phyloP scores from a whole-genome alignment of 257 asterid genomes.

The Verbena officinalis region DNA sequence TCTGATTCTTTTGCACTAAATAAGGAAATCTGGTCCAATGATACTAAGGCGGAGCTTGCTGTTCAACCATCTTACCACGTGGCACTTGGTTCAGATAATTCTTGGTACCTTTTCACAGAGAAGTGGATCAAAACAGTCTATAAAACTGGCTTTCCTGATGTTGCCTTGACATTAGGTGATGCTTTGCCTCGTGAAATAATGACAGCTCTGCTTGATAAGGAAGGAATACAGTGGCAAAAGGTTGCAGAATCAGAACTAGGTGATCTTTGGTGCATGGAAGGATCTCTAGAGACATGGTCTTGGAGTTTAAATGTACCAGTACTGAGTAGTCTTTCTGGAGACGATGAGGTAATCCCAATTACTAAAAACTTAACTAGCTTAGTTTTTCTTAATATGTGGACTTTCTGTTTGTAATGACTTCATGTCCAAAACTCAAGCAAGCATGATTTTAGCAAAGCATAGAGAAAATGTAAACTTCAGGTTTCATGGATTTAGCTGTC shows the following conservation, averaged over 20 bases:
- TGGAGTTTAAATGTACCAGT: conserved; percentile 99
- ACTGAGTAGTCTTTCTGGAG: conserved; percentile 86
- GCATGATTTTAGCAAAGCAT: conserved; percentile 8
- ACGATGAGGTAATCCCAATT: conserved; percentile 70
- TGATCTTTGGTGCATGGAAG: conserved; percentile 91
- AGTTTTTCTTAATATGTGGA: conserved; percentile 14
- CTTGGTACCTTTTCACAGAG: conserved; percentile 98
- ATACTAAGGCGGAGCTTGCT: conserved; percentile 38
- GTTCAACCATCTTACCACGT: conserved; percentile 73
- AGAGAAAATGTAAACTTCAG: not conserved
- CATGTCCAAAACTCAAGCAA: not conserved
- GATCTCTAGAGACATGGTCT: conserved; percentile 98
- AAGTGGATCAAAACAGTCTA: conserved; percentile 88
- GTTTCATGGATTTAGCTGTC: conserved; percentile 11
- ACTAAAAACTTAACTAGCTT: conserved; percentile 10
- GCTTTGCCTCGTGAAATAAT: conserved; percentile 85
- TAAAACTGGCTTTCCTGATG: conserved; percentile 84
- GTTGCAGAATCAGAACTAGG: conserved; percentile 87
- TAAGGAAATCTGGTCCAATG: conserved; percentile 40
- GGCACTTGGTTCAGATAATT: conserved; percentile 97
- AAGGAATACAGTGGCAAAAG: conserved; percentile 87
- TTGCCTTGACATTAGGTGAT: conserved; percentile 70
- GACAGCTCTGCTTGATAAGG: conserved; percentile 71
- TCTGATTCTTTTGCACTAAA: conserved; percentile 64
- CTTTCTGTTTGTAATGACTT: conserved; percentile 5